A percentile compares a stretch with the other conserved stretches of the same genome.
Evolutionary conservation across 805 yeast species (phyloP).

Genomic region (Candida silvicultrix): DNA sequence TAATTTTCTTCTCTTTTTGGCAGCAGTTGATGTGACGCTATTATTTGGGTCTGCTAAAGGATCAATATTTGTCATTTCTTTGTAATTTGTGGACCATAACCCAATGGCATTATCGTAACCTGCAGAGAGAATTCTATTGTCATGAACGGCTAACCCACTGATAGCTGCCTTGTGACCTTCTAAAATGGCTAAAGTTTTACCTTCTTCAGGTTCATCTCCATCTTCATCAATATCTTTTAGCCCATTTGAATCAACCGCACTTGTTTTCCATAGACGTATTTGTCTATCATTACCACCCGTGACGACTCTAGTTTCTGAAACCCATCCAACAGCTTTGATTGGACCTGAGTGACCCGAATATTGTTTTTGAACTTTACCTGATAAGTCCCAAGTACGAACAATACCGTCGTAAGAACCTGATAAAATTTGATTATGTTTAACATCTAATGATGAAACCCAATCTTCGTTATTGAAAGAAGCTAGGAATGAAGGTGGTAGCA

Average conservation of each 20-base stretch:
- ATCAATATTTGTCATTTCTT: constrained; percentile 69
- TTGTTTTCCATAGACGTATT: constrained; percentile 80
- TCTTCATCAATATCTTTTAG: constrained; percentile 21
- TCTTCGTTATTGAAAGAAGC: constrained; percentile 90
- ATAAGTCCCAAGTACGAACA: constrained; percentile 79
- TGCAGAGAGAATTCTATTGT: constrained; percentile 72
- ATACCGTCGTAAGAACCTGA: constrained; percentile 95
- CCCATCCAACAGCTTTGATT: constrained; percentile 76
- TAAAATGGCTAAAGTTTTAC: constrained; percentile 75
- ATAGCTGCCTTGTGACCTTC: constrained; percentile 90
- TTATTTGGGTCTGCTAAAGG: constrained; percentile 39
- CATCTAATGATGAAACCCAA: constrained; percentile 77
- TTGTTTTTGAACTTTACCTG: constrained; percentile 77
- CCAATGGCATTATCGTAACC: constrained; percentile 77
- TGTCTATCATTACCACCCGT: constrained; percentile 88
- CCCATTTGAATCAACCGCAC: constrained; percentile 25
- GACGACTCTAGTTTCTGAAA: constrained; percentile 67
- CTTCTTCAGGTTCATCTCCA: constrained; percentile 49
- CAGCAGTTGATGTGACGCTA: constrained; percentile 60
- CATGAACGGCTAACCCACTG: constrained; percentile 51
- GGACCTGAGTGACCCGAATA: constrained; percentile 87
- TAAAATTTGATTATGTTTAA: constrained; percentile 45
- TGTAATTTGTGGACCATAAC: constrained; percentile 82
- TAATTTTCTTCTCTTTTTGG: constrained; percentile 82
- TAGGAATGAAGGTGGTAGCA: constrained; percentile 88